Evolutionary conservation across 371 early-diverging fungal species (phyloP), one percentile per base, ranked within the genome.

Genomic region (Vavraia culicis): DNA sequence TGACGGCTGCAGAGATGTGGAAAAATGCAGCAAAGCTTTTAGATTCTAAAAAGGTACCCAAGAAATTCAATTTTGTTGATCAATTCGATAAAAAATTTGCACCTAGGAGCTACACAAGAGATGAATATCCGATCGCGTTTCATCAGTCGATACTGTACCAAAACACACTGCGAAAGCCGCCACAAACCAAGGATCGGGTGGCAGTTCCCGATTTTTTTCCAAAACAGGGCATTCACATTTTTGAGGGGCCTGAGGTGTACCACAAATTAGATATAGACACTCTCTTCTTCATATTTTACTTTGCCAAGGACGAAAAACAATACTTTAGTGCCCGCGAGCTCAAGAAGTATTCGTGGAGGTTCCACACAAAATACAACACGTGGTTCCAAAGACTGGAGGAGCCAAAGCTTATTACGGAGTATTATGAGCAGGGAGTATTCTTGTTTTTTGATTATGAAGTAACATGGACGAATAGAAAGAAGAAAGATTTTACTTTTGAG

Each of bases 351-450:
- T 81, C 82, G 11, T 95, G 95, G 95, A 75, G 95, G 46, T 93
- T 87, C 68, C 93, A 95, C 71, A 89, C 87, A 67, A 87, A 88
- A 70, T 90, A 88, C 58, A 69, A 77, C 54, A 88, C 89, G 16
- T 93, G 93, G 95, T 95, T 95, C 74, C 93, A 95, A 63, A 78
- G 95, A 15, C 83, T 83, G 58, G 88, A 89, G 58, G 90, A 95
- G 68, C 95, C 95, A 15, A 81, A 78, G 60, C 74, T 77, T 14
- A 88, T 91, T 47, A 91, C 86, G 11, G 87, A 88, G 45, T 86
- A 88, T 62, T 90, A 83, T 73, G 93, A 94, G 66, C 80, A 83
- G 66, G 95, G 95, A 13, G 85, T 89, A 4, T 95, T 89, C 63
- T 76, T 90, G 39, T 91, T 88, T 71, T 95, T 95, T 72, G 95